Base-by-base conservation (phyloP, 78 protist genomes). In the Dictyostelium capitatum region DNA sequence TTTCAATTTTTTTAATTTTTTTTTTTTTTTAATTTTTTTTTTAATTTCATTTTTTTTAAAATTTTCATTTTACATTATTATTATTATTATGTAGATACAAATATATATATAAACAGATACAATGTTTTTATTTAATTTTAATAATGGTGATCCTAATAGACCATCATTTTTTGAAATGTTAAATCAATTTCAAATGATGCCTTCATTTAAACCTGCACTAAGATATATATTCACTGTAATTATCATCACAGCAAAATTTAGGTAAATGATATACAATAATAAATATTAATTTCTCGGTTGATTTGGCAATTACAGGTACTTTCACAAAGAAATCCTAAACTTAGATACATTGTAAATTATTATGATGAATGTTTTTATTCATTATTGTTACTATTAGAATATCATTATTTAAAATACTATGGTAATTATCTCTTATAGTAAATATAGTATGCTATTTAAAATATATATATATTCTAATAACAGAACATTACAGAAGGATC, bases 121-220 rank as follows among this genome's bases (percentile, higher is more conserved):
- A 54, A 78, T 78, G 93, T 87, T 87, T 64, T 37, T 87, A 54
- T 87, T 87, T 17, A 87, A 87, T 23, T 87, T 87, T 65, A 69
- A 77, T 53, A 87, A 87, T 87, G 93, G 93, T 48, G 93, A 87
- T 65, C 93, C 93, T 8, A 87, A 87, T 77, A 67, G 95, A 51
- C 95, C 95, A 37, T 91, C 95, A 53, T 91, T 91, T 79, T 91
- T 91, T 91, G 95, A 91, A 75, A 91, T 91, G 95, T 78, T 91
- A 72, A 89, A 89, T 20, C 95, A 91, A 51, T 72, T 50, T 65
- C 92, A 91, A 23, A 91, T 91, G 95, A 91, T 91, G 95, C 95
- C 95, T 5, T 83, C 95, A 9, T 83, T 91, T 19, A 91, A 91
- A 91, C 95, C 95, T 23, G 95, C 95, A 14, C 32, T 91, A 23